Evolutionary conservation across 768 basidiomycete species (phyloP), one percentile per base, ranked within the genome.

Genomic region (Lentinula sp.): DNA sequence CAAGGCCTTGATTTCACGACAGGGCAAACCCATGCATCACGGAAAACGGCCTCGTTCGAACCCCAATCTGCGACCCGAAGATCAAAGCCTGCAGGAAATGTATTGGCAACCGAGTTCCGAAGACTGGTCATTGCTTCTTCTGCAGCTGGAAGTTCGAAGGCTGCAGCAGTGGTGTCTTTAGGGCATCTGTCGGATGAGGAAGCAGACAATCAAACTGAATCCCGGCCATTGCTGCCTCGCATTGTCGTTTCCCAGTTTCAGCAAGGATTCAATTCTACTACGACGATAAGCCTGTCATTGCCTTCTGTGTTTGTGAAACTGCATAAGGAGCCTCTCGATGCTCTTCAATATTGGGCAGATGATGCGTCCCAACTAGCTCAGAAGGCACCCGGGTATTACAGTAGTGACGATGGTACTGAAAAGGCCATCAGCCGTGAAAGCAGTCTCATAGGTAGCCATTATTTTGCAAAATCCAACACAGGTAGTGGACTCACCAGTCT

Each of bases 281-380:
- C 23, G 40, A 73, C 73, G 1, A 57, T 79, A 39, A 73, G 66
- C 54, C 42, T 79, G 5, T 73, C 77, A 45, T 70, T 95, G 13
- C 92, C 93, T 13, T 85, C 86, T 4, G 71, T 89, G n/a, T 74
- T 83, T 65, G 70, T 80, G 10, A 74, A 82, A 42, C 65, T 93
- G 52, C 78, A 83, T 9, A 96, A 98, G 70, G 67, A 74, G 5
- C 63, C 76, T 1, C 71, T 95, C 7, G 93, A 98, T 68, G 83
- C 84, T 11, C 70, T 98, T 16, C 94, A 98, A 70, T 88, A 87
- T 67, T 92, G 89, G 80, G 87, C 86, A 6, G 97, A 99, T 68
- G 95, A 98, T 68, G 70, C 87, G 31, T 75, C 86, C n/a, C 92
- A 90, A 66, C 80, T 88, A 55, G 66, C 88, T 3, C 89, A 89